Evolutionary conservation across 2,329 filamentous ascomycete genomes (phyloP), one percentile per base, ranked within the genome.

Genomic region (Juglanconis juglandina): DNA sequence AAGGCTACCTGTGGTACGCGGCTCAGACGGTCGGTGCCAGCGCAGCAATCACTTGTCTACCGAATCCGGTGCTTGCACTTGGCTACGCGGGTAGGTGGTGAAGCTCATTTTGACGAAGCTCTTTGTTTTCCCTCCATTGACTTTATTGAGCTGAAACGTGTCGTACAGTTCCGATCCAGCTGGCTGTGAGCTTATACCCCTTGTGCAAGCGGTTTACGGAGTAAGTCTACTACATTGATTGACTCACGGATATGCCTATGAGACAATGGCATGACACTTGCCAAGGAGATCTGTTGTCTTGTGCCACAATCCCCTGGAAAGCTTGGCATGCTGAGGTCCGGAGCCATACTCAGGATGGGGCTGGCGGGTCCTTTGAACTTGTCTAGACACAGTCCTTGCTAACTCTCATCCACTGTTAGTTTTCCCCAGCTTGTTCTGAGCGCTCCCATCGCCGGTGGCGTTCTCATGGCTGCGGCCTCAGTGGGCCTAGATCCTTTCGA

Each of bases 401-500:
- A 17, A 52, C 13, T 35, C 35, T 13, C 49, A 5, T 11, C 33
- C 50, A 24, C 14, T 32, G 10, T 7, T 32, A 53, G 50, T 34
- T 83, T 80, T 63, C 80, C 81, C 1, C 81, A 83, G 64, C 72
- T 78, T 42, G 74, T 80, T 7, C 69, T 84, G 7, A 81, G 81
- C 5, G 69, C 80, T 61, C 76, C 77, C 30, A 78, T 82, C 63
- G 81, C 79, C 1, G 80, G 76, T 75, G 79, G 76, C 14, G 75
- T 79, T 7, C 76, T 81, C 32, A 77, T 82, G 74, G 75, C 76
- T 13, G 77, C 76, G 54, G 74, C 77, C 0, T 75, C 77, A 0
- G 64, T 81, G 58, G 77, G 77, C 0, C 66, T 80, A 24, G 77
- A 80, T 65, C 68, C 80, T 35, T 66, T 81, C 32, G 64, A 66